These are phyloP conservation scores for Kwoniella dendrophila DNA, from an alignment of 768 basidiomycete genomes.

Conservation along the genomic window DNA sequence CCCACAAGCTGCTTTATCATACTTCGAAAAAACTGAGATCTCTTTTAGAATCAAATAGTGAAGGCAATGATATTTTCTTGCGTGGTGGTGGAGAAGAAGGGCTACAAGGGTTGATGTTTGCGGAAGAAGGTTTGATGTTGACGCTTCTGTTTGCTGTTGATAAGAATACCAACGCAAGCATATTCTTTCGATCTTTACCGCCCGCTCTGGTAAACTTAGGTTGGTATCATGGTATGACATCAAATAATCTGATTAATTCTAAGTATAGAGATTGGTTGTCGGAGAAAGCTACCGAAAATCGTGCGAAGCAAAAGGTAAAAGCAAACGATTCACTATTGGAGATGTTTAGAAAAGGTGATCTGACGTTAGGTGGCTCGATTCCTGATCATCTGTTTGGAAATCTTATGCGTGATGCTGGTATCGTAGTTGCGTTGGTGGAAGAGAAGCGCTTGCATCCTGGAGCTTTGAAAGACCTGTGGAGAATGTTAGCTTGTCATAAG, in stretches of 20 bases:
- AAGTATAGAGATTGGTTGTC: not conserved
- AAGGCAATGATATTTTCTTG: not conserved
- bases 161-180: not conserved
- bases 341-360: not conserved
- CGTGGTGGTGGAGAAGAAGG: not conserved
- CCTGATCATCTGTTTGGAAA: slow-evolving; percentile 1
- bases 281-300: not conserved
- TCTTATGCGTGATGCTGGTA: not conserved
- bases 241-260: not conserved
- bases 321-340: not conserved
- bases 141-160: not conserved
- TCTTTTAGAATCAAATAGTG: not conserved
- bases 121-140: not conserved
- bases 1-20: not conserved
- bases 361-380: not conserved
- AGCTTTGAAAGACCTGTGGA: not conserved
- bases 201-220: not conserved
- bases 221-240: not conserved
- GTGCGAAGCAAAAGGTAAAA: not conserved
- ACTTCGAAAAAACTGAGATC: not conserved
- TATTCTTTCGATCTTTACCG: not conserved
- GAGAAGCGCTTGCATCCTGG: slow-evolving; percentile 1
- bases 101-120: not conserved
- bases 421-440: not conserved
- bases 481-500: not conserved